These are phyloP conservation scores for Haematococcus sp. DNA, from an alignment of 139 green algal species.

Conservation along the genomic window DNA sequence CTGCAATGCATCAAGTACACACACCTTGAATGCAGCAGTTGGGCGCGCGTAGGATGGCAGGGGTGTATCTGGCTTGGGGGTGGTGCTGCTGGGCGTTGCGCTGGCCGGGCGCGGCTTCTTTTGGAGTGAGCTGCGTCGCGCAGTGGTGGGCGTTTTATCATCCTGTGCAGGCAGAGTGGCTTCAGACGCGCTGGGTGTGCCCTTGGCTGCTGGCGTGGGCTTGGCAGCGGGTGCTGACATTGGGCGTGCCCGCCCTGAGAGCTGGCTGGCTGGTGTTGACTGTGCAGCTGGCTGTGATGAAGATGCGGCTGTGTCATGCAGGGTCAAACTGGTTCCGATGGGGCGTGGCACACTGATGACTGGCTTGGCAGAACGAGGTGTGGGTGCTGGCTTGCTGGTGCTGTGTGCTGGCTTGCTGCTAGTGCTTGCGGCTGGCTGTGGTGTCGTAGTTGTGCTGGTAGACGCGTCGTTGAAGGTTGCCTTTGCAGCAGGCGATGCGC, in stretches of 20 bases:
- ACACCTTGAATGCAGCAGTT: constrained; percentile 25
- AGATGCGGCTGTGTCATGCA: not conserved
- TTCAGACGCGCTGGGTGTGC: no score
- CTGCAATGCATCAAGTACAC: no score
- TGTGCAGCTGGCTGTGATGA: not conserved
- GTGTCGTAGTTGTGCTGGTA: not conserved
- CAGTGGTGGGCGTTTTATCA: no score
- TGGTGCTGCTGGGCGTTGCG: not conserved
- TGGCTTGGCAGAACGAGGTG: not conserved
- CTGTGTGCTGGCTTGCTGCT: not conserved
- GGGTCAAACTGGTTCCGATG: not conserved
- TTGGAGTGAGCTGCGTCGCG: not conserved
- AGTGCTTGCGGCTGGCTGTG: not conserved
- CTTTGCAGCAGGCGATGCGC: no score
- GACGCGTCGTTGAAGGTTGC: no score
- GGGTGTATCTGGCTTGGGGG: not conserved
- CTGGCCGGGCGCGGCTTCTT: not conserved
- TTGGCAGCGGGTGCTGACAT: not conserved
- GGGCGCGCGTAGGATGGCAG: constrained; percentile 25
- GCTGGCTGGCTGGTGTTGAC: not conserved
- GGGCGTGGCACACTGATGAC: not conserved
- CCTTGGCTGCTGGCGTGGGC: no score
- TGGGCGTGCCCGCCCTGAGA: not conserved
- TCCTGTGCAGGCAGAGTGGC: not conserved
- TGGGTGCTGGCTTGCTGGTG: not conserved